Evolutionary conservation across 768 basidiomycete species (phyloP), one percentile per base, ranked within the genome.

Genomic region (Symmetrospora coprosmae): DNA sequence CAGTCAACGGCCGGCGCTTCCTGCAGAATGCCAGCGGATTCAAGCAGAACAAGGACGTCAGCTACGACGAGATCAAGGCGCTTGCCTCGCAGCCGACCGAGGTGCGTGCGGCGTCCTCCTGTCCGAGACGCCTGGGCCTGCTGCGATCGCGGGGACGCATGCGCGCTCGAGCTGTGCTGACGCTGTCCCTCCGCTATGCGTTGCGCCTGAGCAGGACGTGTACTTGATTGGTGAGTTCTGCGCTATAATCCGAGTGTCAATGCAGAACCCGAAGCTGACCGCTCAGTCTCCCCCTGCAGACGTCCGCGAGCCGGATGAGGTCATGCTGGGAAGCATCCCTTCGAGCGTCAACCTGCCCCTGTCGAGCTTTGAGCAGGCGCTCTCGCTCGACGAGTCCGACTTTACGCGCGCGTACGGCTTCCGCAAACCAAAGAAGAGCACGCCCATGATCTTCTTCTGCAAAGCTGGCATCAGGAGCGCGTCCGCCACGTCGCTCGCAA

Each of bases 251-350:
- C 21, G 13, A 14, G 13, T 11, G 23, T 46, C 45, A 27, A 11
- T 46, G 23, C 11, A 46, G 13, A 11, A 11, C 13, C 11, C 19
- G 60, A 13, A 33, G 7, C 19, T 39, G 38, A 39, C n/a, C n/a
- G n/a, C n/a, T n/a, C n/a, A n/a, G n/a, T 27, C 4, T 59, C 6
- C 82, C 69, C 70, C 87, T 43, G 82, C 87, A 66, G 89, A 92
- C 67, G 91, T 96, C n/a, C 82, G 92, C 21, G 91, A 94, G 71
- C 86, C 84, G 1, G 81, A 87, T 65, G 91, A 94, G 71, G 86
- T 89, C 41, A 79, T 85, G 14, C 86, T 88, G 70, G 91, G 91
- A 13, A 84, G 84, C 71, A 92, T 96, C 64, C 91, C 91, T 5
- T 88, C 87, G 23, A 79, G 88, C 17, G 87, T 94, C 68, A 87